Conservation (phyloP, 768 basidiomycete species). For the Amanita muscaria region DNA sequence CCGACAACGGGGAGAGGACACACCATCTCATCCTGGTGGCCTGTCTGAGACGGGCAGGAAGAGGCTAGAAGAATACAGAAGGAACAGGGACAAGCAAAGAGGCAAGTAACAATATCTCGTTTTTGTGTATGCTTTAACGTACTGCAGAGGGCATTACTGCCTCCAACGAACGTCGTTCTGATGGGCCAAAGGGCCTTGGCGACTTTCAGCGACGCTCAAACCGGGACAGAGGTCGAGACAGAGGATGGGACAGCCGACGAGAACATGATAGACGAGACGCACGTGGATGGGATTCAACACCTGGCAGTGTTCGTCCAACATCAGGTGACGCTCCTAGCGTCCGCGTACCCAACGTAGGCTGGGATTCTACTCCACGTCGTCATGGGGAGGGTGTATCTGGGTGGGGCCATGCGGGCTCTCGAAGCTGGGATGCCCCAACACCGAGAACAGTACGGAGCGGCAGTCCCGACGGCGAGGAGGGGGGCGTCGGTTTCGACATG, state of each 20-base stretch:
- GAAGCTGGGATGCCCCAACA: slow-evolving; percentile 78
- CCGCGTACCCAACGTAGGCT: slow-evolving; percentile 84
- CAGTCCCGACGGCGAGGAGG: slow-evolving; percentile 64
- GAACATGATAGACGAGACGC: slow-evolving; percentile 24
- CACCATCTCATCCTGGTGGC: slow-evolving; percentile 89
- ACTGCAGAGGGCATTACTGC: slow-evolving; percentile 63
- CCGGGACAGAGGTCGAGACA: slow-evolving; percentile 51
- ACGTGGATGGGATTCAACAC: slow-evolving; percentile 51
- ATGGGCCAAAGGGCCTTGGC: slow-evolving; percentile 71
- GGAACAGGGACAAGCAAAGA: slow-evolving; percentile 58
- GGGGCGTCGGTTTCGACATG: slow-evolving; percentile 55
- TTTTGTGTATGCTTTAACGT: background rate
- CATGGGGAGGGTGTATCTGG: slow-evolving; percentile 47
- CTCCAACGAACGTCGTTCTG: slow-evolving; percentile 41
- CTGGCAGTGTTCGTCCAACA: slow-evolving; percentile 44
- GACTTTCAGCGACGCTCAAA: slow-evolving; percentile 94
- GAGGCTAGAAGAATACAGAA: slow-evolving; percentile 70
- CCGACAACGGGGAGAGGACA: slow-evolving; percentile 78
- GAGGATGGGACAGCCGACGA: slow-evolving; percentile 39
- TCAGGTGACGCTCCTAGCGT: slow-evolving; percentile 68
- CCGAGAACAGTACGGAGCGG: slow-evolving; percentile 58
- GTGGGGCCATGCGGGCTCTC: slow-evolving; percentile 51
- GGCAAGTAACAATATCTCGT: slow-evolving; percentile 31
- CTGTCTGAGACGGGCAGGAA: slow-evolving; percentile 67
- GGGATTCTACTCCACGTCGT: slow-evolving; percentile 86